Percentiles rank a stretch among this genome's conserved stretches.
Evolutionary conservation across 306 rosid species (phyloP).

Genomic region (Acacia melanoxylon): DNA sequence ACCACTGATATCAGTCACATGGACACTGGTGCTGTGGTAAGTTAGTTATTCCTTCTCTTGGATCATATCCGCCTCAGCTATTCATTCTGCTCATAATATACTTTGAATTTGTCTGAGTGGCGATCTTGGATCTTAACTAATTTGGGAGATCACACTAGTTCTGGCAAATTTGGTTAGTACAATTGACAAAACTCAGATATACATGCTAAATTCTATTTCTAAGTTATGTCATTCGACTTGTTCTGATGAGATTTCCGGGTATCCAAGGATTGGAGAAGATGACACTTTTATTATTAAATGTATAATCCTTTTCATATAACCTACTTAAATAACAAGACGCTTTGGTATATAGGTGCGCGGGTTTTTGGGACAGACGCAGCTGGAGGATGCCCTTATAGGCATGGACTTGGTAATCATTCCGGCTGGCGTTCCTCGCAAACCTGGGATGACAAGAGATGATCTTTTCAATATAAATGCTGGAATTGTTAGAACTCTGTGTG

Average conservation of each 20-base stretch:
- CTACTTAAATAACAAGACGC: slow-evolving; percentile 10
- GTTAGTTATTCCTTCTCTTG: slow-evolving; percentile 5
- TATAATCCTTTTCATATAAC: not conserved
- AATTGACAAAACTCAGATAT: not conserved
- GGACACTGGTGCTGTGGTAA: slow-evolving; percentile 91
- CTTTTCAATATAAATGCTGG: slow-evolving; percentile 96
- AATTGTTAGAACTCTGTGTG: slow-evolving; percentile 77
- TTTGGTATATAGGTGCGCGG: slow-evolving; percentile 65
- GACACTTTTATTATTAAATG: not conserved
- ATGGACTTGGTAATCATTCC: slow-evolving; percentile 90
- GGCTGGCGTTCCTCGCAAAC: slow-evolving; percentile 93
- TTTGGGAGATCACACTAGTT: no score
- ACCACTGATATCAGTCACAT: slow-evolving; percentile 92
- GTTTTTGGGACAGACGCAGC: slow-evolving; percentile 81
- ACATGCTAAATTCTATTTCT: not conserved
- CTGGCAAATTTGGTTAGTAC: not conserved
- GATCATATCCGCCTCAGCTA: not conserved
- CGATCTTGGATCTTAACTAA: not conserved
- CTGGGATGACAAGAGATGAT: slow-evolving; percentile 98
- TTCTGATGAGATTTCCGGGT: not conserved
- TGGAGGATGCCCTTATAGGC: slow-evolving; percentile 83
- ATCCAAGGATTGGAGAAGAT: not conserved
- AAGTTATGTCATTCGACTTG: slow-evolving; percentile 1
- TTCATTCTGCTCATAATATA: not conserved
- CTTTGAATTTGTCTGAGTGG: not conserved